Conservation (phyloP, 345 rosid species). For the Syzygium aromaticum region DNA sequence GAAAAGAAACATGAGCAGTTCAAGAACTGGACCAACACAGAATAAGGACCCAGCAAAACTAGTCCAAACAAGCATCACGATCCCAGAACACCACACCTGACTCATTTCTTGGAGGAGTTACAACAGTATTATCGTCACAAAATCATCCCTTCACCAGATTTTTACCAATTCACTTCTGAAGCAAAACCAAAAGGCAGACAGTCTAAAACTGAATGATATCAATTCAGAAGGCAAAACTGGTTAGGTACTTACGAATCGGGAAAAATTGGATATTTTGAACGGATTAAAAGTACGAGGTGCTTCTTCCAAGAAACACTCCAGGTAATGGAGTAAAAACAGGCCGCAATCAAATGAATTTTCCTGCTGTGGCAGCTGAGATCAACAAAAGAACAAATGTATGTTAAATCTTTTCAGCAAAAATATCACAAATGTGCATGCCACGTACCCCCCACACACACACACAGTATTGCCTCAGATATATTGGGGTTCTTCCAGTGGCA, state of each 20-base stretch:
- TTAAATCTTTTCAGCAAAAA: background rate
- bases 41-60: background rate
- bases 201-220: background rate
- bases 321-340: constrained; percentile 87
- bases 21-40: background rate
- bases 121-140: background rate
- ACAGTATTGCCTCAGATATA: background rate
- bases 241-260: constrained; percentile 67
- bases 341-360: constrained; percentile 96
- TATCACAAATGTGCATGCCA: constrained; percentile 13
- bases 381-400: constrained; percentile 1
- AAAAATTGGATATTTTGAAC: constrained; percentile 50
- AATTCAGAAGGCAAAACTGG: background rate
- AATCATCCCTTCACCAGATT: background rate
- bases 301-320: constrained; percentile 82
- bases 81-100: background rate
- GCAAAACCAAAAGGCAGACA: background rate
- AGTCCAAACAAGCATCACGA: background rate
- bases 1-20: background rate
- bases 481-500: background rate
- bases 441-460: background rate
- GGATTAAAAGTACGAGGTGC: constrained; percentile 76
- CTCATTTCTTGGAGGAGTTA: background rate
- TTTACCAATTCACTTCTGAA: background rate
- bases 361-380: constrained; percentile 90